Evolutionary conservation across 805 yeast genomes (phyloP).

Genomic region (Metschnikowia shivogae): DNA sequence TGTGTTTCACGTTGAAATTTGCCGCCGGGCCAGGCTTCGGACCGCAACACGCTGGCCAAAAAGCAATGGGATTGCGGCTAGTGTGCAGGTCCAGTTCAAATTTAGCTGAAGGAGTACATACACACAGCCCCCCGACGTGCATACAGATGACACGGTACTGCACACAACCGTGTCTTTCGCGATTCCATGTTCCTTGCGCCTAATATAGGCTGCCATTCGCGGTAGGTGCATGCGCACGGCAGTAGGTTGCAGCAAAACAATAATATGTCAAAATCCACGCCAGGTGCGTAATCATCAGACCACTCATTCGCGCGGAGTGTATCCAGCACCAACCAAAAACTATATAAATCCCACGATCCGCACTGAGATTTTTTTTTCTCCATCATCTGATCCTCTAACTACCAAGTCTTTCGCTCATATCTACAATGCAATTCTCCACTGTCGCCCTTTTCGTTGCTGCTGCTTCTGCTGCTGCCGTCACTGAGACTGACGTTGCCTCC

Average conservation of each 20-base stretch:
- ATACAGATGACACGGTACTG: not conserved
- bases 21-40: no score
- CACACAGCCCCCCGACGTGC: not conserved
- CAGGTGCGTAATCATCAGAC: not conserved
- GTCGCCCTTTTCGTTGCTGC: constrained; percentile 33
- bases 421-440: constrained; percentile 46
- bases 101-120: not conserved
- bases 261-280: constrained; percentile 3
- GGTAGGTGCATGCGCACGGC: not conserved
- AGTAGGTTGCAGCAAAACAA: constrained; percentile 1
- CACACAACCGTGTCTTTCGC: not conserved
- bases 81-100: no score
- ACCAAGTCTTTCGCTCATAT: constrained; percentile 16
- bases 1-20: not conserved
- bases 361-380: constrained; percentile 11
- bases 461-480: constrained; percentile 32
- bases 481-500: constrained; percentile 19
- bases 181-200: not conserved
- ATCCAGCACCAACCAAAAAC: not conserved
- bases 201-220: not conserved
- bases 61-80: not conserved
- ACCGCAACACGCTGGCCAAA: not conserved
- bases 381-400: constrained; percentile 27
- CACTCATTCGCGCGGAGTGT: constrained; percentile 1
- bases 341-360: constrained; percentile 12